Evolutionary conservation across 805 yeast genomes (phyloP).

Genomic region (Saccharomycopsis sp.): DNA sequence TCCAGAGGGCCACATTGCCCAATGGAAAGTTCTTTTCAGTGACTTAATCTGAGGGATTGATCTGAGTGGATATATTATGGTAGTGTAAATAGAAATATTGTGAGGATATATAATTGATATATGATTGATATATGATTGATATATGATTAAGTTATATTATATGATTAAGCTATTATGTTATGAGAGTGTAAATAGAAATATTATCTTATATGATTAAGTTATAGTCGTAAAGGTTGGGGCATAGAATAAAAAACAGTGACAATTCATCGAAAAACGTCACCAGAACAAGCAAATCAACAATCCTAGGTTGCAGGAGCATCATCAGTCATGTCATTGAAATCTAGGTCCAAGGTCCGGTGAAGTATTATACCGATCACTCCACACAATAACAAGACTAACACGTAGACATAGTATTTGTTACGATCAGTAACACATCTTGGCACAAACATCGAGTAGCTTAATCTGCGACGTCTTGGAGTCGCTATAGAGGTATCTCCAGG

Average conservation of each 20-base stretch:
- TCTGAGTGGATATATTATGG: not conserved
- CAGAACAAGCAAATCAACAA: too few species aligned
- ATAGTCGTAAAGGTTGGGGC: not conserved
- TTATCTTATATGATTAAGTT: not conserved
- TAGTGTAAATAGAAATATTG: not conserved
- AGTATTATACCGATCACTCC: constrained; percentile 12
- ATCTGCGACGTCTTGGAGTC: not conserved
- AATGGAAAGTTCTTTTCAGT: constrained; percentile 5
- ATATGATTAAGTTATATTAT: not conserved
- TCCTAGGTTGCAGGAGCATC: not conserved
- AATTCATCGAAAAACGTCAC: too few species aligned
- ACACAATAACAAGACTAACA: constrained; percentile 9
- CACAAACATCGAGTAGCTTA: constrained; percentile 9
- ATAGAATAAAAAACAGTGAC: not conserved
- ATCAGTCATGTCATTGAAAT: constrained; percentile 12
- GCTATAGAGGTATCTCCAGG: not conserved
- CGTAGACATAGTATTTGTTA: constrained; percentile 12
- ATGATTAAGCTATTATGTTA: not conserved
- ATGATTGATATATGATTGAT: not conserved
- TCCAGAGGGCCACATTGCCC: constrained; percentile 10
- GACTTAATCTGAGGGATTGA: not conserved
- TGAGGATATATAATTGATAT: too few species aligned
- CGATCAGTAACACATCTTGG: constrained; percentile 10
- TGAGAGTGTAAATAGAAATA: too few species aligned
- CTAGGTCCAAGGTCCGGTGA: constrained; percentile 12